A percentile compares a stretch with the other conserved stretches of the same genome.
phyloP scores from a whole-genome alignment of 768 basidiomycete genomes.

The Leccinum fibrillosum region DNA sequence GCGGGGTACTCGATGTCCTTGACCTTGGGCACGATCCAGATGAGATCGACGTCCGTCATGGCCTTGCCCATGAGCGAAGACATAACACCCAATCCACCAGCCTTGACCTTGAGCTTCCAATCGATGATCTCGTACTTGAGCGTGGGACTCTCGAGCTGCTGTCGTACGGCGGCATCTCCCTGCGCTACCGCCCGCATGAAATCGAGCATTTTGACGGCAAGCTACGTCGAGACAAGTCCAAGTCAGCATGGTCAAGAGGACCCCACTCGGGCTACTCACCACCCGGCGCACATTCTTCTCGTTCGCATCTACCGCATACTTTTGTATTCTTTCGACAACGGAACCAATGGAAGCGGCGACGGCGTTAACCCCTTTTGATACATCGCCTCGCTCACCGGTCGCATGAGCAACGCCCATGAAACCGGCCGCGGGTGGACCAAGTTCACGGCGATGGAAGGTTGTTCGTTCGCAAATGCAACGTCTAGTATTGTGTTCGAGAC shows the following conservation, averaged over 20 bases:
- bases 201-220: neutral
- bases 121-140: constrained; percentile 96
- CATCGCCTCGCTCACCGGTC: constrained; percentile 18
- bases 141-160: constrained; percentile 23
- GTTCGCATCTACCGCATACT: neutral
- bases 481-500: constrained; percentile 28
- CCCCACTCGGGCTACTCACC: neutral
- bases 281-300: neutral
- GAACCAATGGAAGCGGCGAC: constrained; percentile 28
- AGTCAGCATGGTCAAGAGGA: neutral
- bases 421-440: constrained; percentile 35
- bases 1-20: constrained; percentile 91
- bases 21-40: constrained; percentile 95
- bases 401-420: constrained; percentile 24
- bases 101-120: constrained; percentile 98
- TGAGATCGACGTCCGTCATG: constrained; percentile 92
- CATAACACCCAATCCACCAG: constrained; percentile 97
- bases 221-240: neutral
- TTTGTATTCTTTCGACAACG: constrained; percentile 18
- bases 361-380: constrained; percentile 8
- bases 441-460: constrained; percentile 24
- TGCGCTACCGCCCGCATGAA: neutral
- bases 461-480: constrained; percentile 23
- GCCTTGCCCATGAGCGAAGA: constrained; percentile 97
- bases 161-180: neutral